Evolutionary conservation across 352 stramenopile genomes (phyloP).

Genomic region (Chrysophaeum taylorii): DNA sequence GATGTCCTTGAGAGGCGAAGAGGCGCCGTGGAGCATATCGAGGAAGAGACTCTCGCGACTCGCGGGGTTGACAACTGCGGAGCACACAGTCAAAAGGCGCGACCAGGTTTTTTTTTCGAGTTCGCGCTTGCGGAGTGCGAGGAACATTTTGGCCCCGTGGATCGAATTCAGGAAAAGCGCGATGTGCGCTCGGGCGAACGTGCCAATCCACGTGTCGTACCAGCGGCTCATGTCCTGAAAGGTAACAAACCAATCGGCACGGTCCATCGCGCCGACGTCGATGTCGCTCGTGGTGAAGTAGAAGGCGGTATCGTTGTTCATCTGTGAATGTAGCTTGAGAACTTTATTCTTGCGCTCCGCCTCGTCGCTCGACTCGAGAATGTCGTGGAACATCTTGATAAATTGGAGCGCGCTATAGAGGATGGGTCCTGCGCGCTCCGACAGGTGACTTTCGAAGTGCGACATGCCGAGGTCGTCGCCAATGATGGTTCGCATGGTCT

Average conservation of each 20-base stretch:
- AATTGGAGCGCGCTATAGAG: no score
- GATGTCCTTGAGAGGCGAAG: background rate
- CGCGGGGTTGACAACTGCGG: background rate
- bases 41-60: background rate
- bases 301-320: constrained; percentile 30
- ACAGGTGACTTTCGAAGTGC: no score
- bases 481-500: background rate
- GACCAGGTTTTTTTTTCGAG: background rate
- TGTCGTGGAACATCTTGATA: constrained; percentile 21
- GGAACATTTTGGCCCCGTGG: background rate
- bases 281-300: constrained; percentile 33
- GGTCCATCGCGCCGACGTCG: constrained; percentile 22
- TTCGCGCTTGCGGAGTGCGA: background rate
- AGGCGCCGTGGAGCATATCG: background rate
- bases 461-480: background rate
- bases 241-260: constrained; percentile 24
- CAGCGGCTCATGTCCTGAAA: background rate
- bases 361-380: constrained; percentile 14
- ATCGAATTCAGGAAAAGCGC: background rate
- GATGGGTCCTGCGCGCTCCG: no score
- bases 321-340: constrained; percentile 23
- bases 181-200: background rate
- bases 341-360: no score
- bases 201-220: background rate
- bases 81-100: background rate